Evolutionary conservation across 306 rosid genomes (phyloP), one percentile per base, ranked within the genome.

Genomic region (Ochetophila trinervis): DNA sequence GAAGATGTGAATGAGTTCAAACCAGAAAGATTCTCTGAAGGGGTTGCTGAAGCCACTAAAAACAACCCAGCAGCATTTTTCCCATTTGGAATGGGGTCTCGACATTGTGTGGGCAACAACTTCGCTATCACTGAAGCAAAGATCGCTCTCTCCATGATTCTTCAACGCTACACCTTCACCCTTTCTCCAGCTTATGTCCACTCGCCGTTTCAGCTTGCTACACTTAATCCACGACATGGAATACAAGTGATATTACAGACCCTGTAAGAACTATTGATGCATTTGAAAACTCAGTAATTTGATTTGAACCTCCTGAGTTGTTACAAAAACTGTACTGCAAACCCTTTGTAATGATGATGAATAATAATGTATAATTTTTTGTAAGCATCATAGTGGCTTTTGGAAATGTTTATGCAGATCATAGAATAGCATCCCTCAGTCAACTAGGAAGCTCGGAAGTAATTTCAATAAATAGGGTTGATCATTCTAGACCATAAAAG

Each of bases 101-200:
- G 80, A 42, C 27, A 0, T 22, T 70, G 73, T 42, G 68, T 60
- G 22, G 72, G 80, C 8, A 2, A 49, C 3, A 76, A 70, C 63
- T 76, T 76, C 34, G 67, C 69, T 4, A 50, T 30, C 5, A 76
- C 24, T 17, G 64, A 76, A 76, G 23, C 69, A 44, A 76, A 70
- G 65, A 60, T 76, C 59, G 80, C 69, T 32, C 60, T 76, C 4
- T 40, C 68, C 0, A 76, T 70, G 73, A 76, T 76, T 65, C 60
- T 76, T 20, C 76, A 70, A 52, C 68, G 59, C 63, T 70, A 60
- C 34, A 18, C 35, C 27, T 69, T 76, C 62, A 52, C 73, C 22
- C 24, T 76, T 5, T 70, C 76, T 11, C 66, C 71, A 2, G 61
- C 37, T 27, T 69, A 76, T 21, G 51, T 57, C 18, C 75, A 76